These are phyloP conservation scores for Geotrichum carabidarum DNA, from an alignment of 1,139 yeast genomes.

Conservation along the genomic window DNA sequence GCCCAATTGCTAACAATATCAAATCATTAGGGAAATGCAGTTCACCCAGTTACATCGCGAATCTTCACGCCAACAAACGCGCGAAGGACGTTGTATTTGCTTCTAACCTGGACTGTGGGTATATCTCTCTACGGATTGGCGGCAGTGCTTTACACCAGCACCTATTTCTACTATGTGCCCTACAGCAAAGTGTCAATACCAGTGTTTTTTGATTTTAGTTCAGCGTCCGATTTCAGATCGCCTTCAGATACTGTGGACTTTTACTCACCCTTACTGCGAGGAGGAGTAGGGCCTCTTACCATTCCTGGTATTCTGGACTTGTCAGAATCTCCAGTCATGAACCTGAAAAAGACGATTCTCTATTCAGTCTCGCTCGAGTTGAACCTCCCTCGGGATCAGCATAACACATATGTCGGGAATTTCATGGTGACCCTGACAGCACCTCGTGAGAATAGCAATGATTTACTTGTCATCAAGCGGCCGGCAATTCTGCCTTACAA, in stretches of 20 bases:
- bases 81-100: not conserved
- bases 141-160: slow-evolving; percentile 8
- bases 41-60: slow-evolving; percentile 4
- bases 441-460: slow-evolving; percentile 4
- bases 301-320: slow-evolving; percentile 19
- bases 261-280: too few relatives aligned
- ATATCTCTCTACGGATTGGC: not conserved
- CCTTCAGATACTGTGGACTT: too few relatives aligned
- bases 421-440: slow-evolving; percentile 29
- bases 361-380: slow-evolving; percentile 32
- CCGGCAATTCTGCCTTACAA: slow-evolving; percentile 35
- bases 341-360: slow-evolving; percentile 20
- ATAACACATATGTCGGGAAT: slow-evolving; percentile 35
- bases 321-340: slow-evolving; percentile 14
- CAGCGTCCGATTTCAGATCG: not conserved
- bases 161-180: slow-evolving; percentile 16
- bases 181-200: slow-evolving; percentile 7
- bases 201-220: slow-evolving; percentile 7
- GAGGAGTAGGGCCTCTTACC: not conserved
- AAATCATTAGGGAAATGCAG: not conserved
- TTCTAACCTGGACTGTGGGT: not conserved
- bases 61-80: slow-evolving; percentile 4
- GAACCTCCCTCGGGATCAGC: slow-evolving; percentile 32
- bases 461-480: slow-evolving; percentile 9
- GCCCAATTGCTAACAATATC: too few relatives aligned